phyloP scores from a whole-genome alignment of 345 rosid species.

The Linum tenue region DNA sequence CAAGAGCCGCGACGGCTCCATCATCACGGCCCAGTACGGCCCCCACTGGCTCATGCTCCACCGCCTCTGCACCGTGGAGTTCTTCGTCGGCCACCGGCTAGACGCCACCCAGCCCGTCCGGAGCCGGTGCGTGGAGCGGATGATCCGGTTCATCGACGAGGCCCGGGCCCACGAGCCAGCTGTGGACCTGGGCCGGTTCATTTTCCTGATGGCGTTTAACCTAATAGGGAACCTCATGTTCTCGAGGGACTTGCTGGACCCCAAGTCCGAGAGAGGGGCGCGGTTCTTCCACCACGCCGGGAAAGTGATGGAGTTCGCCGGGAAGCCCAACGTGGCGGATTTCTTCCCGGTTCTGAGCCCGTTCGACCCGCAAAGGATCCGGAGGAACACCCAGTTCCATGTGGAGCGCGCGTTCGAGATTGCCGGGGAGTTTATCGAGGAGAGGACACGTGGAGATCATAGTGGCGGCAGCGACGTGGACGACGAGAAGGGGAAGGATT shows the following conservation, averaged over 20 bases:
- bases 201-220: slow-evolving; percentile 68
- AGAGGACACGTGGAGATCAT: slow-evolving; percentile 34
- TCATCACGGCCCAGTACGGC: slow-evolving; percentile 73
- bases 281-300: slow-evolving; percentile 56
- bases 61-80: slow-evolving; percentile 53
- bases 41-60: slow-evolving; percentile 66
- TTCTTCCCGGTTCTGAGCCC: slow-evolving; percentile 50
- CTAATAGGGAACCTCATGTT: slow-evolving; percentile 61
- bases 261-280: slow-evolving; percentile 46
- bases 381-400: slow-evolving; percentile 53
- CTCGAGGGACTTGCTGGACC: slow-evolving; percentile 58
- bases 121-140: slow-evolving; percentile 36
- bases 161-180: slow-evolving; percentile 38
- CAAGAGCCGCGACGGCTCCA: slow-evolving; percentile 44
- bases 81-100: slow-evolving; percentile 54
- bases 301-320: slow-evolving; percentile 71
- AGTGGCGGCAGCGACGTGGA: background rate
- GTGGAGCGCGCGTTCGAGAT: slow-evolving; percentile 52
- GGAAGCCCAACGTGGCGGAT: slow-evolving; percentile 70
- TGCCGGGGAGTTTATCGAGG: slow-evolving; percentile 47
- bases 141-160: slow-evolving; percentile 40
- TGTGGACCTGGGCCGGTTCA: slow-evolving; percentile 50
- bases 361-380: slow-evolving; percentile 71
- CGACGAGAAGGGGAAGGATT: slow-evolving; percentile 41
- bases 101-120: slow-evolving; percentile 45